Conservation (phyloP, 2,329 filamentous ascomycete species). For the Chaetothyriales sp. region DNA sequence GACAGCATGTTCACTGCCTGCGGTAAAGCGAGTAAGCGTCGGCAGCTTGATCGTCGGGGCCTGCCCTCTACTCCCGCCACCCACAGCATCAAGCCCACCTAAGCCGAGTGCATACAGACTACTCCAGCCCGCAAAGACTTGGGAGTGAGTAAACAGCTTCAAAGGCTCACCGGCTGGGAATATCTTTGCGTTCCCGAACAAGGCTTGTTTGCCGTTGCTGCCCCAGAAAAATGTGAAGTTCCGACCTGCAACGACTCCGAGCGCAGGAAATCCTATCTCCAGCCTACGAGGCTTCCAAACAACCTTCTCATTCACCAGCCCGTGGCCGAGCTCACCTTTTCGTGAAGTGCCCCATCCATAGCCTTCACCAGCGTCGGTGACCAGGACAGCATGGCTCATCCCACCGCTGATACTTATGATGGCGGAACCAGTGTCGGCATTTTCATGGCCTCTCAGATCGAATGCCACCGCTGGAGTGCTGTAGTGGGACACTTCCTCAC, state of each 20-base stretch:
- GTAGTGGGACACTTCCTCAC: slow-evolving; percentile 22
- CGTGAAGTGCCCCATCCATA: slow-evolving; percentile 83
- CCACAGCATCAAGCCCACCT: slow-evolving; percentile 48
- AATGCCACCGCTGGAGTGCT: slow-evolving; percentile 2
- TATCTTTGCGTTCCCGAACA: slow-evolving; percentile 69
- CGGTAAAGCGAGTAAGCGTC: slow-evolving; percentile 49
- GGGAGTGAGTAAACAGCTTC: slow-evolving; percentile 45
- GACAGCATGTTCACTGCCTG: slow-evolving; percentile 83
- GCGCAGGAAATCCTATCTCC: slow-evolving; percentile 37
- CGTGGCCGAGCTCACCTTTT: slow-evolving; percentile 66
- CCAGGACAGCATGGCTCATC: slow-evolving; percentile 62
- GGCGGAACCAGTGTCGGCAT: slow-evolving; percentile 9
- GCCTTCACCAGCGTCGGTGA: slow-evolving; percentile 60
- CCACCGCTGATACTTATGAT: slow-evolving; percentile 42
- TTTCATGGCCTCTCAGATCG: slow-evolving; percentile 5
- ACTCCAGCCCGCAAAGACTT: slow-evolving; percentile 70
- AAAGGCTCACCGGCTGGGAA: slow-evolving; percentile 47
- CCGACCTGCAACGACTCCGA: slow-evolving; percentile 60
- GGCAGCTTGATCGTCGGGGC: slow-evolving; percentile 53
- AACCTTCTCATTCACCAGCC: slow-evolving; percentile 32
- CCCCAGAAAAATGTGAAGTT: slow-evolving; percentile 67
- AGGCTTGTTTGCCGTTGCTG: slow-evolving; percentile 12
- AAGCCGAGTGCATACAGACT: slow-evolving; percentile 55
- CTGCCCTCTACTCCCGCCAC: slow-evolving; percentile 74
- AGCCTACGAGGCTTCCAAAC: slow-evolving; percentile 51